These are phyloP conservation scores for Microcos paniculata DNA, from an alignment of 345 rosid genomes.

Conservation along the genomic window DNA sequence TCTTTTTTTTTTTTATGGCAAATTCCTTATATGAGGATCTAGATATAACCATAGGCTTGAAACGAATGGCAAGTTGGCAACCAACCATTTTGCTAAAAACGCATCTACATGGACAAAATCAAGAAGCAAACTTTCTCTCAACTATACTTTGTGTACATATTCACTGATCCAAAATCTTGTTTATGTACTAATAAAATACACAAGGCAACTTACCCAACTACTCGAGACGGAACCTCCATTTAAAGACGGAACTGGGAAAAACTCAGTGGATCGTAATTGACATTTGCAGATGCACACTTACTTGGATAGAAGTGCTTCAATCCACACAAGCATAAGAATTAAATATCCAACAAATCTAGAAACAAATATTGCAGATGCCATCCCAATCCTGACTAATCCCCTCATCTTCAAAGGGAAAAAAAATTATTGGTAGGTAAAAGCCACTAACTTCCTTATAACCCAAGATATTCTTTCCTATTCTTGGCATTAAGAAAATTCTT, in stretches of 20 bases:
- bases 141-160: slow-evolving; percentile 31
- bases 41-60: not conserved
- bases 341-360: slow-evolving; percentile 24
- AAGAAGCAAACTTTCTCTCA: slow-evolving; percentile 22
- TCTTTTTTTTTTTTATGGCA: too few relatives aligned
- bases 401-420: too few relatives aligned
- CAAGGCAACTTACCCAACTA: slow-evolving; percentile 19
- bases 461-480: too few relatives aligned
- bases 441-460: too few relatives aligned
- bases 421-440: too few relatives aligned
- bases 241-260: slow-evolving; percentile 13
- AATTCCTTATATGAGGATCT: not conserved
- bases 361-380: slow-evolving; percentile 3
- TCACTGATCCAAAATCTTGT: slow-evolving; percentile 29
- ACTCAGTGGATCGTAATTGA: slow-evolving; percentile 21
- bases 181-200: slow-evolving; percentile 27
- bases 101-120: slow-evolving; percentile 21
- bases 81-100: not conserved
- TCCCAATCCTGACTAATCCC: not conserved
- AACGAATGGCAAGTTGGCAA: slow-evolving; percentile 18
- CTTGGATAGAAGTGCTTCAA: slow-evolving; percentile 13
- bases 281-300: slow-evolving; percentile 19
- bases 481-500: too few relatives aligned
- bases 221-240: slow-evolving; percentile 14
- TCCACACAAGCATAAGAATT: slow-evolving; percentile 17